Evolutionary conservation across 2,329 filamentous ascomycete species (phyloP), one percentile per base, ranked within the genome.

Genomic region (Fusarium oxysporum): DNA sequence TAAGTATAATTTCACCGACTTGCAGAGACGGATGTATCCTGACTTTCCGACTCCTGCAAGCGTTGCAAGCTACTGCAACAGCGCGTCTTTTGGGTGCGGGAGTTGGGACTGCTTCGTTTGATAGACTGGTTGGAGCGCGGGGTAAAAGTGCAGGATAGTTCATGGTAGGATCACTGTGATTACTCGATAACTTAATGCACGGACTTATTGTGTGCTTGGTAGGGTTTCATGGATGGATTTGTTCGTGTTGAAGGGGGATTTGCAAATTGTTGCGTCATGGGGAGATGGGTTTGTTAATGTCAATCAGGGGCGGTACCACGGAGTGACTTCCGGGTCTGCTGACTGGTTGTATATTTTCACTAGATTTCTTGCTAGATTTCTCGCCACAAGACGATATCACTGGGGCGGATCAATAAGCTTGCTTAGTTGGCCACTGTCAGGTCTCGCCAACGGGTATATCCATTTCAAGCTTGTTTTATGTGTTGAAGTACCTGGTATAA

Each of bases 1-100:
- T 28, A 54, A 38, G 50, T 3, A 11, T 12, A 3, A 3, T 5
- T 21, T 21, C 17, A 1, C 2, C 2, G 1, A 13, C 9, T n/a
- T 2, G 9, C 0, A 2, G 23, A 1, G 9, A 25, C 11, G 8
- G 13, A 16, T 5, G 1, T 12, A 53, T 23, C 23, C 50, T 8
- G 14, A 54, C 19, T 9, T 54, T 54, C n/a, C 50, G 28, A 6
- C 33, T 17, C 19, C 50, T 40, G 23, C 50, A 54, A 0, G 33
- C 4, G 23, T 40, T 14, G 14, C 50, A 54, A 28, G 50, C 50
- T 38, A 54, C 23, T 2, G 50, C 50, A 5, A 54, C 33, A 3
- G 33, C 23, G 23, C 33, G 33, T 13, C 50, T 7, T 17, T 40
- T 40, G 13, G 33, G 33, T 2, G 14, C 13, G 23, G 2, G 50